Evolutionary conservation across 257 asterid species (phyloP).

Genomic region (Leptodermis oblonga): DNA sequence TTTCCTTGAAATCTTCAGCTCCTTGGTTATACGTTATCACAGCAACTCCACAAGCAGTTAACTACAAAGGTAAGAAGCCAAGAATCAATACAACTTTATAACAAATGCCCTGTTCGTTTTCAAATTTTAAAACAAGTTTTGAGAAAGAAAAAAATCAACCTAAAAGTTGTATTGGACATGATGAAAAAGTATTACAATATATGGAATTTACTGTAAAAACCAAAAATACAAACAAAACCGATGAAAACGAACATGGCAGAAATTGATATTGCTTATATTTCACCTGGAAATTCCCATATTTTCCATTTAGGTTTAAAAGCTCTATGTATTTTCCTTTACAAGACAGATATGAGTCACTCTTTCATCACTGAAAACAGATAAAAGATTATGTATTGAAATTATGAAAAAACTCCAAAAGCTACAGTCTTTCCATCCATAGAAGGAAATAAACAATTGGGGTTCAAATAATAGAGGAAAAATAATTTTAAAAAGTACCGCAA

Average conservation of each 20-base stretch:
- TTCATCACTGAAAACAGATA: not conserved
- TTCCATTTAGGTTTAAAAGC: not conserved
- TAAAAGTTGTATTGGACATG: no score
- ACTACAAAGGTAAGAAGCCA: conserved; percentile 31
- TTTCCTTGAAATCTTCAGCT: conserved; percentile 88
- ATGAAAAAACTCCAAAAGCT: not conserved
- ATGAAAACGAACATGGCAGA: no score
- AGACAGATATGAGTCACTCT: no score
- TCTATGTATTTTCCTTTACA: not conserved
- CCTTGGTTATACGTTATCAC: conserved; percentile 80
- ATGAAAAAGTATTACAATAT: no score
- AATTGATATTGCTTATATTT: no score
- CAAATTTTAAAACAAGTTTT: no score
- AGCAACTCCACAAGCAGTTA: conserved; percentile 78
- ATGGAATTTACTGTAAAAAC: no score
- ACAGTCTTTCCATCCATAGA: not conserved
- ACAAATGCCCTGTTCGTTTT: no score
- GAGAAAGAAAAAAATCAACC: no score
- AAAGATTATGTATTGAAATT: not conserved
- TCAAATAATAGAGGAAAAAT: not conserved
- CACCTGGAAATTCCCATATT: not conserved
- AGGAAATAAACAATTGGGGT: not conserved
- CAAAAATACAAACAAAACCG: no score
- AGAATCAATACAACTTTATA: not conserved
- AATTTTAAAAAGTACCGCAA: conserved; percentile 80